Base-by-base conservation (phyloP, 2,329 filamentous ascomycete species). In the Setomelanomma holmii region DNA sequence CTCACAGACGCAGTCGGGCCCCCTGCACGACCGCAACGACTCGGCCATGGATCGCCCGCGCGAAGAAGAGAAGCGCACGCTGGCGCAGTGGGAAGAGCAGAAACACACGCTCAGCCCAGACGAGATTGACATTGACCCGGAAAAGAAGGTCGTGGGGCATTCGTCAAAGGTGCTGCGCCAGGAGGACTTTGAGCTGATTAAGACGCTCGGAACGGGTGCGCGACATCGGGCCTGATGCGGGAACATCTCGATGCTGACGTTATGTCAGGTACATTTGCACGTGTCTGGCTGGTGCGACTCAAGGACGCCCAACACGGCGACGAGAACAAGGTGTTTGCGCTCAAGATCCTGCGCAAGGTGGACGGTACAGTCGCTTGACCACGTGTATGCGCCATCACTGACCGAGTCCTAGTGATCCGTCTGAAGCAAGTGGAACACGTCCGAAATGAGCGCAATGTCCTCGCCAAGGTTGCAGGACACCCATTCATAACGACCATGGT, bases 381-480 rank as follows among this genome's bases (percentile, higher is more conserved):
- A 27, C 55, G 45, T 44, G 50, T 42, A 22, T 48, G 49, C 58
- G 53, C 36, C 47, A 52, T 19, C 21, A 56, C 64, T 69, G 58
- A 68, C 47, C 21, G 49, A 41, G 41, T 19, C 57, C 54, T 67
- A 84, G 88, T 95, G 39, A 89, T 95, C 72, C 88, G 88, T 58
- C 83, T 93, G 51, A 93, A 93, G 80, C 90, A 95, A 71, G 87
- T 93, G 62, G 90, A 93, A 76, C 90, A 95, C 75, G 90, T 93
- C 48, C 88, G 89, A 55, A 90, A 93, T 75, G 90, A 95, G 80
- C 88, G 90, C 64, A 84, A 86, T 57, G 88, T 93, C 62, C 85
- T 95, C 45, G 84, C 86, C 67, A 87, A 90, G 59, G 88, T 93
- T 41, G 86, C 88, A 40, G 89, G 89, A 20, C 87, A 93, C 70